Conservation (phyloP, 768 basidiomycete genomes). For the Pleurotus djamor region DNA sequence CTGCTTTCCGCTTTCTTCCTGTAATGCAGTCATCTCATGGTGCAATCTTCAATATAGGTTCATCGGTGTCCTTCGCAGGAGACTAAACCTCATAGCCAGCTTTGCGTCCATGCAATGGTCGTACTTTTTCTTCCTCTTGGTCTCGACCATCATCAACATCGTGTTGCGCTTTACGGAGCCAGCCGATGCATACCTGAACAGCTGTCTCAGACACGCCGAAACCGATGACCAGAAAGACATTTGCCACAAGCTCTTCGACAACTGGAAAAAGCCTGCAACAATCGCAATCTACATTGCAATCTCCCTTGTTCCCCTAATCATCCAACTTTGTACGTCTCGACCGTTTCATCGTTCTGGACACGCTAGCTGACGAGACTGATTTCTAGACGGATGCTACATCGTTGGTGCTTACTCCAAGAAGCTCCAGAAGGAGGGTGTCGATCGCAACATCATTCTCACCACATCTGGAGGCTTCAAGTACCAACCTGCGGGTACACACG, state of each 20-base stretch:
- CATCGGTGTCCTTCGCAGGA: conserved; percentile 35
- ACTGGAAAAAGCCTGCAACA: conserved; percentile 19
- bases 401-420: conserved; percentile 31
- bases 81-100: conserved; percentile 29
- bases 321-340: conserved; percentile 34
- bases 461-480: conserved; percentile 7
- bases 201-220: conserved; percentile 26
- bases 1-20: conserved; percentile 6
- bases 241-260: conserved; percentile 25
- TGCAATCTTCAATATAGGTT: conserved; percentile 30
- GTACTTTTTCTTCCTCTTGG: conserved; percentile 23
- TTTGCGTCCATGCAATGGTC: conserved; percentile 28
- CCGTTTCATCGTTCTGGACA: background rate
- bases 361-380: background rate
- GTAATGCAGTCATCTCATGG: background rate
- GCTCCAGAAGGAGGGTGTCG: conserved; percentile 24
- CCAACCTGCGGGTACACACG: conserved; percentile 24
- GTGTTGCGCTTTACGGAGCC: conserved; percentile 29
- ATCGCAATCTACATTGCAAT: conserved; percentile 25
- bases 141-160: conserved; percentile 26
- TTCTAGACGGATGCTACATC: conserved; percentile 35
- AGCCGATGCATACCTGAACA: conserved; percentile 18
- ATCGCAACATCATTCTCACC: conserved; percentile 14
- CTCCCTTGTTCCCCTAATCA: conserved; percentile 30
- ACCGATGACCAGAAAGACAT: conserved; percentile 20